Conservation (phyloP, 1,284 basidiomycete species). For the Microbotryum scabiosae region DNA sequence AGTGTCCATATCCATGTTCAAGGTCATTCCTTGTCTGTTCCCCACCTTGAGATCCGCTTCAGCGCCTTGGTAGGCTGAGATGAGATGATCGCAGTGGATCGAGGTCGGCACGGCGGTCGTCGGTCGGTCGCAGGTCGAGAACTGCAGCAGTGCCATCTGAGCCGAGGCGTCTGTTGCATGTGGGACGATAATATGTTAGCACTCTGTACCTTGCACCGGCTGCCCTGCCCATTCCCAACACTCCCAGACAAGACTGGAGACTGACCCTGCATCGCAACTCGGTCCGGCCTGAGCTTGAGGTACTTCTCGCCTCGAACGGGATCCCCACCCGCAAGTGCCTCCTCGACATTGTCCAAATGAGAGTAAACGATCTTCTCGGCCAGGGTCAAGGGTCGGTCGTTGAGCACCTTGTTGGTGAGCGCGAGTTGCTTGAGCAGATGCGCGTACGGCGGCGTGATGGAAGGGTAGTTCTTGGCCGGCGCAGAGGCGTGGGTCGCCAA, state of each 20-base stretch:
- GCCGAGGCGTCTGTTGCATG: slow-evolving; percentile 70
- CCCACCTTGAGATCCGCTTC: slow-evolving; percentile 67
- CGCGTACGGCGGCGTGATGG: slow-evolving; percentile 63
- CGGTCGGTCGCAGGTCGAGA: slow-evolving; percentile 91
- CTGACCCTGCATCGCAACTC: slow-evolving; percentile 85
- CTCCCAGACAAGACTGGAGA: background rate
- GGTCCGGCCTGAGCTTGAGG: slow-evolving; percentile 79
- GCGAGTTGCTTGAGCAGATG: slow-evolving; percentile 63
- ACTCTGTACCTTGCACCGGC: background rate
- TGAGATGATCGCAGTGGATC: slow-evolving; percentile 95
- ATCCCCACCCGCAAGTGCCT: slow-evolving; percentile 53
- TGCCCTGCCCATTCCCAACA: background rate
- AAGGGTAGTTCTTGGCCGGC: slow-evolving; percentile 22
- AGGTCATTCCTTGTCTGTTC: background rate
- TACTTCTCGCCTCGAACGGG: slow-evolving; percentile 80
- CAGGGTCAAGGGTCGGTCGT: slow-evolving; percentile 67
- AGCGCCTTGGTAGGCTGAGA: slow-evolving; percentile 58
- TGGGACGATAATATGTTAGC: background rate
- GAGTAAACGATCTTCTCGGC: slow-evolving; percentile 98
- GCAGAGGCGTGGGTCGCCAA: slow-evolving; percentile 20
- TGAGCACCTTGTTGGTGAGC: slow-evolving; percentile 61
- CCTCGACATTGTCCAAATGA: slow-evolving; percentile 72
- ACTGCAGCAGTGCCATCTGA: slow-evolving; percentile 89
- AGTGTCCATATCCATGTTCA: background rate
- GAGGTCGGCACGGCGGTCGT: slow-evolving; percentile 76